A percentile compares a stretch with the other conserved stretches of the same genome.
phyloP scores from a whole-genome alignment of 352 stramenopile species.

The Phytopythium sindhum region DNA sequence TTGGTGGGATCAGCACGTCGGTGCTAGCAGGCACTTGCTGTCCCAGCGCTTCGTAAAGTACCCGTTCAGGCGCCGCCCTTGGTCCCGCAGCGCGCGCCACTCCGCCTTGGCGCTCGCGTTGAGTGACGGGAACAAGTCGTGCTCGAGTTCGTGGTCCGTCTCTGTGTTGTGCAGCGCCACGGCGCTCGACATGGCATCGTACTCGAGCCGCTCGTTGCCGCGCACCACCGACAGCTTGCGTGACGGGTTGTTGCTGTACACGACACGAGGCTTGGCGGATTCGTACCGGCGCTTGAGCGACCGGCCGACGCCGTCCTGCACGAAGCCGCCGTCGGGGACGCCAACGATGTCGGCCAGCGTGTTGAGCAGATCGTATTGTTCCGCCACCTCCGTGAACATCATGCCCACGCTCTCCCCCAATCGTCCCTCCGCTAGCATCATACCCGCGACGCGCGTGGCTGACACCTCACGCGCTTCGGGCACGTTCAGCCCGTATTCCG shows the following conservation, averaged over 20 bases:
- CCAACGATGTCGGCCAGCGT: conserved; percentile 63
- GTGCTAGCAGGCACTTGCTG: conserved; percentile 23
- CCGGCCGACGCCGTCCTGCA: conserved; percentile 50
- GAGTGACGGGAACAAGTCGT: conserved; percentile 29
- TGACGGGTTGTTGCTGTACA: conserved; percentile 56
- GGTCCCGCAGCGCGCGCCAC: conserved; percentile 17
- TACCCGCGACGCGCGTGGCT: conserved; percentile 33
- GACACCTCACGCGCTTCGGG: conserved; percentile 41
- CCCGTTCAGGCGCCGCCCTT: conserved; percentile 31
- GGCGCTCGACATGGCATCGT: conserved; percentile 28
- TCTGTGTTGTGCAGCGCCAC: conserved; percentile 37
- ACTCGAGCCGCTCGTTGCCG: conserved; percentile 35
- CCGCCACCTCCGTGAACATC: conserved; percentile 19
- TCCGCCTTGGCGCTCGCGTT: conserved; percentile 9
- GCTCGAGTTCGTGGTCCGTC: conserved; percentile 32
- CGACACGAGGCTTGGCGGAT: conserved; percentile 14
- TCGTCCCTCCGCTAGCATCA: conserved; percentile 47
- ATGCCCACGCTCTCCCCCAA: conserved; percentile 34
- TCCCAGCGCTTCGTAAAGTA: conserved; percentile 54
- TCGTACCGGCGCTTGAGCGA: conserved; percentile 45
- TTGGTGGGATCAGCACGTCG: neutral
- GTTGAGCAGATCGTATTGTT: conserved; percentile 61
- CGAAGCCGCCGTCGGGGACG: conserved; percentile 38
- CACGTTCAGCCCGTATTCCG: conserved; percentile 41
- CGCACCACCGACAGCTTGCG: conserved; percentile 37